phyloP scores from a whole-genome alignment of 352 stramenopile genomes.

The Phytophthora lateralis region DNA sequence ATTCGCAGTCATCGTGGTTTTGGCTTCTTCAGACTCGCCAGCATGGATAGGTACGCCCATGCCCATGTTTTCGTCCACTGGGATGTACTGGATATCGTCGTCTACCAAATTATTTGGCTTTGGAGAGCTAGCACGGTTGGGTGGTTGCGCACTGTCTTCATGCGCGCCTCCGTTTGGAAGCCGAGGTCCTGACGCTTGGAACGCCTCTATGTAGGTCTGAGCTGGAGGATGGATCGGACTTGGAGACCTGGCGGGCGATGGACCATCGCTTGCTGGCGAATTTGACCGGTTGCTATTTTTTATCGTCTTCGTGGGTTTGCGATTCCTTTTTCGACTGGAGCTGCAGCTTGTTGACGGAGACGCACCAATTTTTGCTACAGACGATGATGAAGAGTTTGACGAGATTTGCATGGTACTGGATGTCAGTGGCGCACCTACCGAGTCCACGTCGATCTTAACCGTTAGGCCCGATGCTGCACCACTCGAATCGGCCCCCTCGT shows the following conservation, averaged over 20 bases:
- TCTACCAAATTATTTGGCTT: constrained; percentile 27
- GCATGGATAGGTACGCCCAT: not conserved
- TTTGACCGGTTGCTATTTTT: constrained; percentile 31
- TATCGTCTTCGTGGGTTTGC: constrained; percentile 40
- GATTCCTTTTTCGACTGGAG: constrained; percentile 37
- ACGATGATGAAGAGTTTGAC: constrained; percentile 3
- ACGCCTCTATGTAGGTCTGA: constrained; percentile 26
- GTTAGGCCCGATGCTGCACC: not conserved
- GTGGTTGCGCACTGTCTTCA: constrained; percentile 7
- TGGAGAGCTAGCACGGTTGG: constrained; percentile 3
- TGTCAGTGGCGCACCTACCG: not conserved
- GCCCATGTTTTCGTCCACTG: constrained; percentile 21
- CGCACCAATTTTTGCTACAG: constrained; percentile 2
- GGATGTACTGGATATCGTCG: constrained; percentile 28
- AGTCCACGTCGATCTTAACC: not conserved
- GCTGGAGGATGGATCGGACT: constrained; percentile 14
- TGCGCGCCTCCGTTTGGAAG: constrained; percentile 12
- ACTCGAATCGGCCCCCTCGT: not conserved
- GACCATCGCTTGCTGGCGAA: constrained; percentile 25
- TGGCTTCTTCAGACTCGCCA: not conserved
- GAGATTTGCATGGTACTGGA: not conserved
- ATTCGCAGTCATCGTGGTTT: not conserved
- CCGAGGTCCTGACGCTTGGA: constrained; percentile 26
- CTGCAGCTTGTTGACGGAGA: constrained; percentile 10
- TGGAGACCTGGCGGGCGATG: constrained; percentile 14